A percentile compares a stretch with the other conserved stretches of the same genome.
Evolutionary conservation across 2,329 filamentous ascomycete genomes (phyloP).

Genomic region (Fonsecaea monophora): DNA sequence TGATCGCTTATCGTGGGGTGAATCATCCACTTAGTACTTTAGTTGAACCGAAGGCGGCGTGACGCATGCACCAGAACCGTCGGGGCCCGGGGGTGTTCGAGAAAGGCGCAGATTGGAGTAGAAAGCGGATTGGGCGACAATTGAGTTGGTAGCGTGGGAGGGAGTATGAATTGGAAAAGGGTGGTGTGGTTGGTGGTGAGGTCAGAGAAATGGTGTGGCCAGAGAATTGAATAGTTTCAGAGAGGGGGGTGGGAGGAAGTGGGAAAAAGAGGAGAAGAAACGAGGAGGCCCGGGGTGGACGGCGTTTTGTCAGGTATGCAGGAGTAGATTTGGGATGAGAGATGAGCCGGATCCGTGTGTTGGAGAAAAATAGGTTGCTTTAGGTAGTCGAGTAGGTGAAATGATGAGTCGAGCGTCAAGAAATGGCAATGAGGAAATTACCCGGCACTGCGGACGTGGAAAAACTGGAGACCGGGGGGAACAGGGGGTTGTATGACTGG

Average conservation of each 20-base stretch:
- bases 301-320: slow-evolving; percentile 25
- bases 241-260: slow-evolving; percentile 1
- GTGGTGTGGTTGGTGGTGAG: slow-evolving; percentile 26
- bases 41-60: slow-evolving; percentile 26
- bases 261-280: slow-evolving; percentile 24
- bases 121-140: slow-evolving; percentile 20
- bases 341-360: slow-evolving; percentile 24
- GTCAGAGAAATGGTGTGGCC: slow-evolving; percentile 32
- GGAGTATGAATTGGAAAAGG: slow-evolving; percentile 1
- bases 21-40: slow-evolving; percentile 32
- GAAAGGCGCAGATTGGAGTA: slow-evolving; percentile 30
- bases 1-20: slow-evolving; percentile 41
- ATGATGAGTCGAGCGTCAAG: slow-evolving; percentile 15
- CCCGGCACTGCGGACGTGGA: slow-evolving; percentile 35
- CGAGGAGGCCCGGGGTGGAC: slow-evolving; percentile 23
- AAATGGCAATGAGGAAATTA: slow-evolving; percentile 27
- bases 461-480: slow-evolving; percentile 37
- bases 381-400: slow-evolving; percentile 12
- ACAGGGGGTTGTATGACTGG: slow-evolving; percentile 30
- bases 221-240: slow-evolving; percentile 30
- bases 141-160: slow-evolving; percentile 30
- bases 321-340: slow-evolving; percentile 24
- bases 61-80: slow-evolving; percentile 28
- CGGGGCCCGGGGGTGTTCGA: slow-evolving; percentile 29
- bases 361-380: slow-evolving; percentile 12